Conservation (phyloP, 2,329 filamentous ascomycete species). For the Aureobasidium subglaciale region DNA sequence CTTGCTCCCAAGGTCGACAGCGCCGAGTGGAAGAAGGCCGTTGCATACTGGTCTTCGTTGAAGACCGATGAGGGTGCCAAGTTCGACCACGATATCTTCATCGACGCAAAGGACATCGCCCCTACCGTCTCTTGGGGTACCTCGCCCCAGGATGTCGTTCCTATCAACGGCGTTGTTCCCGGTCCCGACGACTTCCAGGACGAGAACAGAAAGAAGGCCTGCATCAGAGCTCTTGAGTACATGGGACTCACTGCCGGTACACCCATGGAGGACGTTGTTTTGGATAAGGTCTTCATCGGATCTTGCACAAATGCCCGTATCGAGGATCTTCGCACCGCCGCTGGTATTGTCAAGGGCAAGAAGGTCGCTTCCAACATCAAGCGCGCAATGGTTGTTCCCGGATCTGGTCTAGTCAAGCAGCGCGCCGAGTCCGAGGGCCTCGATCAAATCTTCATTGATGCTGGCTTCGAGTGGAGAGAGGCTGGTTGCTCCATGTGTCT, state of each 20-base stretch:
- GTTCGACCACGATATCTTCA: conserved; percentile 82
- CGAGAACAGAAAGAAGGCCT: conserved; percentile 71
- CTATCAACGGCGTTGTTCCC: conserved; percentile 85
- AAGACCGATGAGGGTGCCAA: conserved; percentile 81
- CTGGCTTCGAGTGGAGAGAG: conserved; percentile 96
- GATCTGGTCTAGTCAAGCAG: conserved; percentile 87
- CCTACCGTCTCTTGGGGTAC: conserved; percentile 97
- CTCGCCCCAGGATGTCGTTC: conserved; percentile 90
- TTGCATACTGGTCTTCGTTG: conserved; percentile 79
- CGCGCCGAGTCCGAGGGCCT: conserved; percentile 88
- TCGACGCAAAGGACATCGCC: conserved; percentile 86
- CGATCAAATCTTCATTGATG: conserved; percentile 83
- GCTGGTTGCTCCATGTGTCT: conserved; percentile 98
- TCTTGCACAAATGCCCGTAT: conserved; percentile 97
- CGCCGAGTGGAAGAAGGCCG: conserved; percentile 81
- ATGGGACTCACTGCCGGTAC: conserved; percentile 88
- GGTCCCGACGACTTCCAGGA: conserved; percentile 80
- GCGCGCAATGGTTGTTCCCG: conserved; percentile 92
- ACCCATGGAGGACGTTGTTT: conserved; percentile 78
- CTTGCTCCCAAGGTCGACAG: conserved; percentile 79
- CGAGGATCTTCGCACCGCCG: conserved; percentile 85
- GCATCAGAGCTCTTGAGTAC: conserved; percentile 80
- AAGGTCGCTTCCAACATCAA: conserved; percentile 84
- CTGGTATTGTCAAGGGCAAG: conserved; percentile 76
- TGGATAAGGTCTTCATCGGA: conserved; percentile 97